Evolutionary conservation across 371 early-diverging fungal genomes (phyloP).

Genomic region (Choanephora cucurbitarum): DNA sequence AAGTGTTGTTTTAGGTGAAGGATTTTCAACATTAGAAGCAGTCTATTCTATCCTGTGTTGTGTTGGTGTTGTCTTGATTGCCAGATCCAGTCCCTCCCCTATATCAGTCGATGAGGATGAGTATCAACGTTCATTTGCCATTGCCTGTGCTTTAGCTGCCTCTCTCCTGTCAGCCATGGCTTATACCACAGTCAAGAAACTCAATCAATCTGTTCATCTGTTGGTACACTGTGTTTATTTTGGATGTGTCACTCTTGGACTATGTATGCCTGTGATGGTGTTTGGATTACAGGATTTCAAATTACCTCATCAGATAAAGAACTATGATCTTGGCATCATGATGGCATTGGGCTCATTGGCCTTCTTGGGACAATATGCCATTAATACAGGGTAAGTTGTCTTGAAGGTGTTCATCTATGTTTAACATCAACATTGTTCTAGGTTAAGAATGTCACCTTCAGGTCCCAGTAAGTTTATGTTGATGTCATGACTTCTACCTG

Average conservation of each 20-base stretch:
- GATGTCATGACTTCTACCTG: no score
- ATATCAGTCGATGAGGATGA: slow-evolving; percentile 29
- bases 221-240: slow-evolving; percentile 78
- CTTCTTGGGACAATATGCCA: slow-evolving; percentile 70
- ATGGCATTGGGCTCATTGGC: slow-evolving; percentile 60
- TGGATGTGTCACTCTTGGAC: slow-evolving; percentile 55
- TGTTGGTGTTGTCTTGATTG: slow-evolving; percentile 63
- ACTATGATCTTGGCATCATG: slow-evolving; percentile 34
- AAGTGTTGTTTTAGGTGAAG: slow-evolving; percentile 57
- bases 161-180: slow-evolving; percentile 64
- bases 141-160: slow-evolving; percentile 53
- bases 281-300: slow-evolving; percentile 12
- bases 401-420: no score
- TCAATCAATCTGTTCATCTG: slow-evolving; percentile 63
- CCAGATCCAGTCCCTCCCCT: slow-evolving; percentile 64
- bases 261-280: slow-evolving; percentile 18
- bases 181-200: slow-evolving; percentile 69
- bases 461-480: slow-evolving; percentile 63
- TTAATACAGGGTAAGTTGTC: slow-evolving; percentile 62
- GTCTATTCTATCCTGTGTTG: slow-evolving; percentile 56
- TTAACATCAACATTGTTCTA: no score
- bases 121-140: slow-evolving; percentile 27
- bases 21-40: slow-evolving; percentile 57
- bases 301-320: slow-evolving; percentile 1
- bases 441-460: slow-evolving; percentile 70